Conservation (phyloP, 163 green algal genomes). For the Volvox carteri region DNA sequence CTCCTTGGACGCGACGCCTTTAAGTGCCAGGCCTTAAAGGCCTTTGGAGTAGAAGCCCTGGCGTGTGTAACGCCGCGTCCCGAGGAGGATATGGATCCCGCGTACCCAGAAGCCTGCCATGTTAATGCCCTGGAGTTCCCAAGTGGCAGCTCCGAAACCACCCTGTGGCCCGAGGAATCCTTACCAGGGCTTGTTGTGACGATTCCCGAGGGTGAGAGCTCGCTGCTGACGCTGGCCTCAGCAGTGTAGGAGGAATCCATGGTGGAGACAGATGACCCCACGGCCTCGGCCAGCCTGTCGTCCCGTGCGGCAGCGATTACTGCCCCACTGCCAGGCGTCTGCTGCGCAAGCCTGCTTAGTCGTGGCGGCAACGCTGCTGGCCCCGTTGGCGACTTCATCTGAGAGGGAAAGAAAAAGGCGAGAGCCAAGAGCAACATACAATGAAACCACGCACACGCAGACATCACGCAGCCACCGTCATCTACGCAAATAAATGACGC, state of each 20-base stretch:
- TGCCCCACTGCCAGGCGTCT: not conserved
- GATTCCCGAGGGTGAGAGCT: slow-evolving; percentile 18
- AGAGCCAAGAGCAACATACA: too few relatives aligned
- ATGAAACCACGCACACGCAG: too few relatives aligned
- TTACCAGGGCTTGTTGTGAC: slow-evolving; percentile 26
- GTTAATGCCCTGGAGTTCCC: too few relatives aligned
- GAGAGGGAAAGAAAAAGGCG: not conserved
- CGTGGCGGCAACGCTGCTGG: not conserved
- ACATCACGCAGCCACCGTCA: too few relatives aligned
- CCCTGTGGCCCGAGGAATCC: not conserved
- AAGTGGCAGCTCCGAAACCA: too few relatives aligned
- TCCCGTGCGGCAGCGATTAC: not conserved
- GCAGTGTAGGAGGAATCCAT: slow-evolving; percentile 27
- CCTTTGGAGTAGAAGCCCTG: too few relatives aligned
- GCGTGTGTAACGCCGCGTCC: too few relatives aligned
- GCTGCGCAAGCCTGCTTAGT: slow-evolving; percentile 1
- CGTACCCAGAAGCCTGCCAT: too few relatives aligned
- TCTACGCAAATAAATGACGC: too few relatives aligned
- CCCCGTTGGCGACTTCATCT: not conserved
- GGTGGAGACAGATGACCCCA: slow-evolving; percentile 11
- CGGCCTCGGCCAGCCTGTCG: not conserved
- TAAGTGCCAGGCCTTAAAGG: too few relatives aligned
- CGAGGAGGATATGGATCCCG: too few relatives aligned
- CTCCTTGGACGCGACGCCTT: too few relatives aligned
- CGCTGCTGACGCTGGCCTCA: slow-evolving; percentile 14